Conservation (phyloP, 2,329 filamentous ascomycete species). For the Aquanectria penicillioides region DNA sequence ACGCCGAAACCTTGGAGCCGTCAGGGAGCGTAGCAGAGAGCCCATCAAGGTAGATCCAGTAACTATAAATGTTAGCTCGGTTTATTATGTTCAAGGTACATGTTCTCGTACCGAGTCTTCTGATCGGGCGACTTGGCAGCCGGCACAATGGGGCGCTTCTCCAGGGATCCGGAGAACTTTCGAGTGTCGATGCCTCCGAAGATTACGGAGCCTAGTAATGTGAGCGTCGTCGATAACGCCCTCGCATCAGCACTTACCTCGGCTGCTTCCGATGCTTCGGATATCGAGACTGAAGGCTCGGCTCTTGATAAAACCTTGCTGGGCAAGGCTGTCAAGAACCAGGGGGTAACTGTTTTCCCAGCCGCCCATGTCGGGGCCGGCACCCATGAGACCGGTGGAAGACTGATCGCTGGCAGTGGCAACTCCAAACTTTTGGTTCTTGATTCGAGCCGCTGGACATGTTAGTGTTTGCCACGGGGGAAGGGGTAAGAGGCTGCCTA, state of each 20-base stretch:
- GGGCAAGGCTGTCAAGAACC: conserved; percentile 47
- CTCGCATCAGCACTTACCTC: conserved; percentile 23
- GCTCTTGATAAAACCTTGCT: conserved; percentile 50
- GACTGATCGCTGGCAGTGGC: conserved; percentile 45
- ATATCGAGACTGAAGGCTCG: conserved; percentile 50
- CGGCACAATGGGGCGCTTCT: conserved; percentile 65
- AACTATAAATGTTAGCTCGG: conserved; percentile 44
- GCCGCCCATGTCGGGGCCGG: conserved; percentile 45
- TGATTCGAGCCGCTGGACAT: conserved; percentile 42
- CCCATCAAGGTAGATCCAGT: conserved; percentile 54
- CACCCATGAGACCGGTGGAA: conserved; percentile 48
- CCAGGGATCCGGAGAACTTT: conserved; percentile 64
- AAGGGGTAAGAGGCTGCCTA: conserved; percentile 30
- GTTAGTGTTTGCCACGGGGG: background rate
- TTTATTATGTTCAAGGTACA: accelerated
- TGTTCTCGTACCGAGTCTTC: conserved; percentile 37
- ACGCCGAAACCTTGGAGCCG: conserved; percentile 54
- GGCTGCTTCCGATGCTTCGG: conserved; percentile 43
- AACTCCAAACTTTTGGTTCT: conserved; percentile 50
- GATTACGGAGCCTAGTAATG: conserved; percentile 46
- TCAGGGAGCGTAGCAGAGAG: conserved; percentile 47
- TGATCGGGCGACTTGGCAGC: conserved; percentile 48
- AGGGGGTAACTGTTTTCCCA: conserved; percentile 49
- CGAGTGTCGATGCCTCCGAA: conserved; percentile 68
- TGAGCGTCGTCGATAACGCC: background rate